A percentile compares a stretch with the other conserved stretches of the same genome.
Conservation (phyloP, 352 stramenopile species). For the Phytopythium cucurbitacearum region DNA sequence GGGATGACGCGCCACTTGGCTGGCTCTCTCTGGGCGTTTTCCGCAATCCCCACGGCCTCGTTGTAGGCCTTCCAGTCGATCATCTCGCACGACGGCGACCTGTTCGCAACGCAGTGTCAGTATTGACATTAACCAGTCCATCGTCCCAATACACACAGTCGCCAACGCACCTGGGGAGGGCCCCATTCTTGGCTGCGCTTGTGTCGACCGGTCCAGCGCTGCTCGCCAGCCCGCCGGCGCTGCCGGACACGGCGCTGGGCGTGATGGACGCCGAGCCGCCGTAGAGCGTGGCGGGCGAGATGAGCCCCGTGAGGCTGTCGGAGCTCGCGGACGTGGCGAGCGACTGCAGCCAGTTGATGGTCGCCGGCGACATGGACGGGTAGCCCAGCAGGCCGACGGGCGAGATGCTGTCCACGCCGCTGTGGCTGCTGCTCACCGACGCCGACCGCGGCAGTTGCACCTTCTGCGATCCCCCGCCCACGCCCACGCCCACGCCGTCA, state of each 20-base stretch:
- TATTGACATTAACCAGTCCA: neutral
- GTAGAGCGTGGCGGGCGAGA: slow-evolving; percentile 51
- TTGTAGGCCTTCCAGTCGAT: slow-evolving; percentile 89
- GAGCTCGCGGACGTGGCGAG: slow-evolving; percentile 60
- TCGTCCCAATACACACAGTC: neutral
- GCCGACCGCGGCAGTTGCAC: slow-evolving; percentile 50
- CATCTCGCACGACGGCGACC: slow-evolving; percentile 62
- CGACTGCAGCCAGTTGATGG: slow-evolving; percentile 74
- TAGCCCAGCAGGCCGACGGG: slow-evolving; percentile 43
- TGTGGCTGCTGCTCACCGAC: slow-evolving; percentile 34
- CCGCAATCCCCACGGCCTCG: slow-evolving; percentile 34
- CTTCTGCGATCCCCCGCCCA: slow-evolving; percentile 14
- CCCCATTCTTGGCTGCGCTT: slow-evolving; percentile 12
- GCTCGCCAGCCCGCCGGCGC: slow-evolving; percentile 4
- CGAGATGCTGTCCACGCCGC: slow-evolving; percentile 44
- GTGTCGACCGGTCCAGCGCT: slow-evolving; percentile 13
- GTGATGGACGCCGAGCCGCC: slow-evolving; percentile 13
- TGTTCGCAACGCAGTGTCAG: slow-evolving; percentile 8
- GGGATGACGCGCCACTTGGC: slow-evolving; percentile 78
- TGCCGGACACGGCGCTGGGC: slow-evolving; percentile 8
- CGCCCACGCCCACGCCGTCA: slow-evolving; percentile 1
- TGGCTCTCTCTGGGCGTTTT: slow-evolving; percentile 55
- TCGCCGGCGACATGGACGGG: slow-evolving; percentile 72
- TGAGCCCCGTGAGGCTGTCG: slow-evolving; percentile 54
- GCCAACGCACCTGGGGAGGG: slow-evolving; percentile 24